Percentiles rank a stretch among this genome's conserved stretches.
Conservation (phyloP, 169 alveolate species). For the Theileria equi region DNA sequence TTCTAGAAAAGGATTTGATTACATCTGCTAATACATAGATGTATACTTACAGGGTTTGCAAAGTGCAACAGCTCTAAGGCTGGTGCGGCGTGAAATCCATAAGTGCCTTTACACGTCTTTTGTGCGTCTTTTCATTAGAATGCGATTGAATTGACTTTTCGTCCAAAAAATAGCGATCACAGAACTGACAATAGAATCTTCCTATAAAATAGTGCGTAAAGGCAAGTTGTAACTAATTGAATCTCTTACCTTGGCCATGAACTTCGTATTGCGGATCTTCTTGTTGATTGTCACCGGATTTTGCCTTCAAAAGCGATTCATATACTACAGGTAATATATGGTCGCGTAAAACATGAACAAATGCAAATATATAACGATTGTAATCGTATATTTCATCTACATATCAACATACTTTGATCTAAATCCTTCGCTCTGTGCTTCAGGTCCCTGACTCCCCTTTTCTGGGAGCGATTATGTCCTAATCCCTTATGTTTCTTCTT, state of each 20-base stretch:
- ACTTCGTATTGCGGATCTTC: not conserved
- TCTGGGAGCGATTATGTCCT: conserved; percentile 56
- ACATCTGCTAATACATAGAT: conserved; percentile 11
- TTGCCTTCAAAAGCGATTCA: conserved; percentile 35
- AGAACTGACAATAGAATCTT: conserved; percentile 67
- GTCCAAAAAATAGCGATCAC: conserved; percentile 72
- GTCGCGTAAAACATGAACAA: too few relatives aligned
- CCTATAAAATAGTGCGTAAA: conserved; percentile 21
- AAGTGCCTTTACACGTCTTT: conserved; percentile 66
- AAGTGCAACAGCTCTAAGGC: conserved; percentile 3
- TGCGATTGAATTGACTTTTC: conserved; percentile 63
- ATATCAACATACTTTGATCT: conserved; percentile 41
- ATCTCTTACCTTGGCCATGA: conserved; percentile 26
- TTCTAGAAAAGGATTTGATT: conserved; percentile 25
- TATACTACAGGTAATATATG: too few relatives aligned
- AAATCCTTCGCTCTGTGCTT: conserved; percentile 57
- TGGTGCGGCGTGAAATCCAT: conserved; percentile 28
- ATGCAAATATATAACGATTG: not conserved
- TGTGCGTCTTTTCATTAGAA: conserved; percentile 66
- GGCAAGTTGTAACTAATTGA: not conserved
- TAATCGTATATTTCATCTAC: not conserved
- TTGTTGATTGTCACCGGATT: conserved; percentile 9
- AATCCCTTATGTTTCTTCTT: conserved; percentile 57
- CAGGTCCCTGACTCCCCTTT: conserved; percentile 63
- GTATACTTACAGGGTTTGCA: not conserved